phyloP scores from a whole-genome alignment of 805 yeast genomes.

The Candida pini region DNA sequence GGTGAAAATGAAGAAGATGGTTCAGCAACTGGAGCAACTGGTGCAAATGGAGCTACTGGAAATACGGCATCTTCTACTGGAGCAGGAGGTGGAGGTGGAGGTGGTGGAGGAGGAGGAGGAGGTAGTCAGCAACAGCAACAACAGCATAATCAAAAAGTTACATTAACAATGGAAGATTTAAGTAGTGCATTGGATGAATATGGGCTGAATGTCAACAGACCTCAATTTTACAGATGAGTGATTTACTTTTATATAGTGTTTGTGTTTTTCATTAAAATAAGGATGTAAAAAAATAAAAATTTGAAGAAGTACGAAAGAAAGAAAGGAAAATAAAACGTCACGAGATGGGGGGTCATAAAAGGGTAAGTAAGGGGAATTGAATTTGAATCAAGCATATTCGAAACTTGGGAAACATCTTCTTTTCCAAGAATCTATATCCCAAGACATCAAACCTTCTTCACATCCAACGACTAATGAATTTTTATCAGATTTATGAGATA shows the following conservation, averaged over 20 bases:
- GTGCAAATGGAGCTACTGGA: constrained; percentile 13
- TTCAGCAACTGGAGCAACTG: constrained; percentile 11
- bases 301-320: background rate
- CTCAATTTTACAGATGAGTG: constrained; percentile 80
- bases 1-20: constrained; percentile 25
- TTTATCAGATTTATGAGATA: constrained; percentile 40
- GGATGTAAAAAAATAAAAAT: background rate
- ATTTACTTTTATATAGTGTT: background rate
- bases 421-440: constrained; percentile 64
- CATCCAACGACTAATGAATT: constrained; percentile 55
- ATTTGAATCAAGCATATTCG: constrained; percentile 33
- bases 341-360: no score
- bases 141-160: constrained; percentile 49
- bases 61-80: constrained; percentile 22
- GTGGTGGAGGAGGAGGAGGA: constrained; percentile 5
- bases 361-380: no score
- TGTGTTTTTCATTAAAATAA: constrained; percentile 5
- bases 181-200: constrained; percentile 91
- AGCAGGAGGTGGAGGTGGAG: constrained; percentile 1
- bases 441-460: constrained; percentile 60
- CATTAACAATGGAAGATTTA: constrained; percentile 87
- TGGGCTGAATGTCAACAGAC: constrained; percentile 73
- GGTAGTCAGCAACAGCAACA: constrained; percentile 14
- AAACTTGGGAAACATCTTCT: constrained; percentile 57
- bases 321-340: background rate